Conservation (phyloP, 176 grass and related monocot species). For the Carex kokanica region DNA sequence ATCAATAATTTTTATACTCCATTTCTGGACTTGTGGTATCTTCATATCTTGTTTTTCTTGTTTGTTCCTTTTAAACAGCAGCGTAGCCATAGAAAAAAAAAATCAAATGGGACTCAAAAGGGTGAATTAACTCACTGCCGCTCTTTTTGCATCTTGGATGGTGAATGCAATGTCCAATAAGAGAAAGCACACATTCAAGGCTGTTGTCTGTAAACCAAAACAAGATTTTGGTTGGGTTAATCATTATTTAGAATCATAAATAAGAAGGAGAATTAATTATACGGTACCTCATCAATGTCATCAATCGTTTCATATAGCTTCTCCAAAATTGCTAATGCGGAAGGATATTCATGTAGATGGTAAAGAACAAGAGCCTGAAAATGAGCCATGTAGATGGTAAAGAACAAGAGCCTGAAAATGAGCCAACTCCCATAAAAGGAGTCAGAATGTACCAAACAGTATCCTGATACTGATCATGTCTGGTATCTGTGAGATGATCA, state of each 20-base stretch:
- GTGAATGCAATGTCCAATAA: conserved; percentile 83
- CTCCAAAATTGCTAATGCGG: conserved; percentile 61
- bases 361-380: conserved; percentile 80
- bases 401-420: conserved; percentile 63
- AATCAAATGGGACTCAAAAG: not conserved
- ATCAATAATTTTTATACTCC: not conserved
- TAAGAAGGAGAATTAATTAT: conserved; percentile 1
- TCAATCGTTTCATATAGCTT: conserved; percentile 71
- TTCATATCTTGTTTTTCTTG: not conserved
- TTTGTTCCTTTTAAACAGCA: not conserved
- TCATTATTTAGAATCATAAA: conserved; percentile 24
- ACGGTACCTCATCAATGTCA: conserved; percentile 80
- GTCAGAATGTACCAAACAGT: not conserved
- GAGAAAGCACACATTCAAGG: conserved; percentile 82
- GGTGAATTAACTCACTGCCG: conserved; percentile 55
- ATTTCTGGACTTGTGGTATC: not conserved
- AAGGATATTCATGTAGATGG: conserved; percentile 68
- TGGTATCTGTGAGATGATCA: not conserved
- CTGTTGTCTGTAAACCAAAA: conserved; percentile 61
- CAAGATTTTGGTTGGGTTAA: not conserved
- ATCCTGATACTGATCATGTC: conserved; percentile 6
- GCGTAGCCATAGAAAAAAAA: not conserved
- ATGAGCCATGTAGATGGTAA: conserved; percentile 49
- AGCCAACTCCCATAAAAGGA: not conserved
- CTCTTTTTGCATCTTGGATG: conserved; percentile 69